A percentile compares a stretch with the other conserved stretches of the same genome.
phyloP scores from a whole-genome alignment of 306 rosid genomes.

The Prunus dulcis region DNA sequence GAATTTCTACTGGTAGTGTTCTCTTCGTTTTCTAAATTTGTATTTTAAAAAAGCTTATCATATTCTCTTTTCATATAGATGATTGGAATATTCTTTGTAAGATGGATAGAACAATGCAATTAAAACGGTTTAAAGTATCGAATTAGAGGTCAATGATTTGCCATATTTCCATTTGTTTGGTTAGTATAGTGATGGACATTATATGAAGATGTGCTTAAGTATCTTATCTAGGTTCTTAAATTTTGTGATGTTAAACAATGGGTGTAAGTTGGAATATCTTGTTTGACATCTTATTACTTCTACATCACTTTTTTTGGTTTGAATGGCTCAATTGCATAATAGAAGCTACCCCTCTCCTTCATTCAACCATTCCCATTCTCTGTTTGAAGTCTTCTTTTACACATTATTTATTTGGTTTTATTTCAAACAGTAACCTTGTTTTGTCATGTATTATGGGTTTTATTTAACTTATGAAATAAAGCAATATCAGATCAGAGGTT shows the following conservation, averaged over 20 bases:
- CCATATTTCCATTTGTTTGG: neutral
- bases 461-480: too few species aligned
- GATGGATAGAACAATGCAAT: neutral
- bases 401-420: too few species aligned
- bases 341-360: too few species aligned
- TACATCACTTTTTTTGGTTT: too few species aligned
- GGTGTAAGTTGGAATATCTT: neutral
- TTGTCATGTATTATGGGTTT: too few species aligned
- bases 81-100: neutral
- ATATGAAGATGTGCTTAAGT: neutral
- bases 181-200: neutral
- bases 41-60: neutral
- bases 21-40: neutral
- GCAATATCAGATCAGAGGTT: too few species aligned
- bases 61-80: neutral
- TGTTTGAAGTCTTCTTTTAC: too few species aligned
- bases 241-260: neutral
- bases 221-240: neutral
- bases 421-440: too few species aligned
- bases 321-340: too few species aligned
- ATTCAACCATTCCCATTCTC: too few species aligned
- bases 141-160: neutral
- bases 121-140: neutral
- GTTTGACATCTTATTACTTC: neutral
- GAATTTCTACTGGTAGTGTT: neutral